Percentiles rank a stretch among this genome's conserved stretches.
Evolutionary conservation across 2,329 filamentous ascomycete genomes (phyloP).

Genomic region (Exophiala spinifera): DNA sequence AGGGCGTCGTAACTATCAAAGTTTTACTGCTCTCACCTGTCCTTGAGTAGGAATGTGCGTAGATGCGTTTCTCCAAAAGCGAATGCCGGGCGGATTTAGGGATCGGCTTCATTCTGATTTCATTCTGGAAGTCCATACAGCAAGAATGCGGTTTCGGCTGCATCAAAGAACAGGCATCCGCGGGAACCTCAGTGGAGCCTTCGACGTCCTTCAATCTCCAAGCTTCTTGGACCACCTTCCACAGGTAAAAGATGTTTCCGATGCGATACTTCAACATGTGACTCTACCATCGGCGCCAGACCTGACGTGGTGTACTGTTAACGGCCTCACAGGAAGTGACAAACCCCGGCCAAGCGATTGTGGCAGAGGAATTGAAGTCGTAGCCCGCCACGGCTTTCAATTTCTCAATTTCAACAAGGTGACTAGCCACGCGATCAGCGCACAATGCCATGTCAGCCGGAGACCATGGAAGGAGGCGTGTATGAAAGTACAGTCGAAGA

Average conservation of each 20-base stretch:
- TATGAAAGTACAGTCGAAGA: conserved; percentile 23
- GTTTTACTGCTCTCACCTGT: too few relatives aligned
- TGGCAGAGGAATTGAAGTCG: conserved; percentile 20
- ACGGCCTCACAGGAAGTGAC: conserved; percentile 28
- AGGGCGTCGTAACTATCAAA: too few relatives aligned
- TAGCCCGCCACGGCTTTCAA: conserved; percentile 18
- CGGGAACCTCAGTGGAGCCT: conserved; percentile 12
- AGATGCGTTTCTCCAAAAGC: too few relatives aligned
- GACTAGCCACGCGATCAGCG: conserved; percentile 15
- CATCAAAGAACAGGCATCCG: conserved; percentile 23
- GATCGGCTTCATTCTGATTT: too few relatives aligned
- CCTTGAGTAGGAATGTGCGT: too few relatives aligned
- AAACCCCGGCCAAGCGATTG: conserved; percentile 29
- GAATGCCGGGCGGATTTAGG: too few relatives aligned
- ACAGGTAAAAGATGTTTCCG: conserved; percentile 25
- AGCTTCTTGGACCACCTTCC: conserved; percentile 25
- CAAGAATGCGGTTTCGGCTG: conserved; percentile 23
- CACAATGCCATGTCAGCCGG: conserved; percentile 4
- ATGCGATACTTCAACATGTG: conserved; percentile 24
- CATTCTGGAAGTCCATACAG: conserved; percentile 13
- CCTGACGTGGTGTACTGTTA: conserved; percentile 6
- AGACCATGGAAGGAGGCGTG: conserved; percentile 13
- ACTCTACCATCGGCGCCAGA: conserved; percentile 27
- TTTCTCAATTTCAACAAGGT: conserved; percentile 23
- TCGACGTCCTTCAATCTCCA: conserved; percentile 24